A percentile compares a stretch with the other conserved stretches of the same genome.
Conservation (phyloP, 352 stramenopile species). For the Aphanomyces invadans region DNA sequence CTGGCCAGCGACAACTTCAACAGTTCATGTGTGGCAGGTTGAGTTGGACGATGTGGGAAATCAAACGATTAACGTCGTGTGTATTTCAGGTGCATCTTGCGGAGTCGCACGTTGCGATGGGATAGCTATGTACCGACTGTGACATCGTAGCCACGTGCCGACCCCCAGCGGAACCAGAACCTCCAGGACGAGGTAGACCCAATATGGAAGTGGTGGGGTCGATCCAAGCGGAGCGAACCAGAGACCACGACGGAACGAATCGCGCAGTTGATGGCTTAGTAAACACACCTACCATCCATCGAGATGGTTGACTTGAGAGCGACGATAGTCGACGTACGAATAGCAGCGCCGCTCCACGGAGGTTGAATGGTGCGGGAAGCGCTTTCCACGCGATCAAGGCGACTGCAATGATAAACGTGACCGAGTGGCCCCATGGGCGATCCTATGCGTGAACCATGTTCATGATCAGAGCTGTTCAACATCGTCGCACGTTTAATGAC, state of each 20-base stretch:
- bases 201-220: slow-evolving; percentile 7
- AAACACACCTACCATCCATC: slow-evolving; percentile 13
- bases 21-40: too few relatives aligned
- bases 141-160: neutral
- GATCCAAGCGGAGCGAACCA: slow-evolving; percentile 22
- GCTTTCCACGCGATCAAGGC: neutral
- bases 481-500: slow-evolving; percentile 1
- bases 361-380: neutral
- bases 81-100: slow-evolving; percentile 9
- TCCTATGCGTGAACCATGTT: neutral
- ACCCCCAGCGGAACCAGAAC: neutral
- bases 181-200: slow-evolving; percentile 19
- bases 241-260: slow-evolving; percentile 20
- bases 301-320: neutral
- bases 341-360: neutral
- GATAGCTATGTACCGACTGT: too few relatives aligned
- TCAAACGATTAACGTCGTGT: slow-evolving; percentile 9
- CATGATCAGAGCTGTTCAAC: too few relatives aligned
- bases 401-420: neutral
- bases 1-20: too few relatives aligned
- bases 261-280: slow-evolving; percentile 19
- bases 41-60: too few relatives aligned
- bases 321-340: slow-evolving; percentile 6
- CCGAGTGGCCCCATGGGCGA: slow-evolving; percentile 14
- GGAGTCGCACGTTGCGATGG: too few relatives aligned